Evolutionary conservation across 1,284 basidiomycete genomes (phyloP).

Genomic region (Trichosporon asahii): DNA sequence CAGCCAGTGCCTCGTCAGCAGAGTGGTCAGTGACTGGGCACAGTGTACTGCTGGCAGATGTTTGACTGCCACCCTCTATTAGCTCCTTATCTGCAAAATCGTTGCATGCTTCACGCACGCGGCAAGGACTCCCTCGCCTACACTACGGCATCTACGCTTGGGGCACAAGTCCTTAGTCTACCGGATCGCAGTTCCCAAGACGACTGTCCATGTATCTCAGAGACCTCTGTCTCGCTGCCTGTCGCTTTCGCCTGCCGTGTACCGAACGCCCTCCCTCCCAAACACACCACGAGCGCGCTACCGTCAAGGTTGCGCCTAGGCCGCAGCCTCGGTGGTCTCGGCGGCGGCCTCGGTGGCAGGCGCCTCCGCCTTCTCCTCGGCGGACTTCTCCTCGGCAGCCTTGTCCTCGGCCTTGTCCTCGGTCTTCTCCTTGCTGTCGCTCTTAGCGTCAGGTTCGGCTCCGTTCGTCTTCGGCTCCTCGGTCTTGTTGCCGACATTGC

Average conservation of each 20-base stretch:
- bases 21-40: no score
- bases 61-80: no score
- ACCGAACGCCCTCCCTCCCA: neutral
- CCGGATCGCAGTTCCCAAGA: conserved; percentile 11
- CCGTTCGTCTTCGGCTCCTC: conserved; percentile 28
- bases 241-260: neutral
- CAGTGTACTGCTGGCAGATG: no score
- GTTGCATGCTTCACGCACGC: conserved; percentile 3
- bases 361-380: conserved; percentile 17
- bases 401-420: conserved; percentile 57
- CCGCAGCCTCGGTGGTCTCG: conserved; percentile 21
- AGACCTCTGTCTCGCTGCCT: neutral
- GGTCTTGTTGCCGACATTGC: conserved; percentile 44
- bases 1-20: no score
- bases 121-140: neutral
- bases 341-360: conserved; percentile 16
- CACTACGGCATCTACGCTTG: conserved; percentile 9
- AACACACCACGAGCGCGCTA: neutral
- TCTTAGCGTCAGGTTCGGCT: conserved; percentile 46
- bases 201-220: conserved; percentile 8
- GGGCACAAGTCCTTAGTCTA: conserved; percentile 2
- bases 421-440: conserved; percentile 42
- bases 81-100: neutral
- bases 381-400: conserved; percentile 24
- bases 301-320: neutral